These are phyloP conservation scores for Poa annua DNA, from an alignment of 176 grass and related monocot genomes.

Conservation along the genomic window DNA sequence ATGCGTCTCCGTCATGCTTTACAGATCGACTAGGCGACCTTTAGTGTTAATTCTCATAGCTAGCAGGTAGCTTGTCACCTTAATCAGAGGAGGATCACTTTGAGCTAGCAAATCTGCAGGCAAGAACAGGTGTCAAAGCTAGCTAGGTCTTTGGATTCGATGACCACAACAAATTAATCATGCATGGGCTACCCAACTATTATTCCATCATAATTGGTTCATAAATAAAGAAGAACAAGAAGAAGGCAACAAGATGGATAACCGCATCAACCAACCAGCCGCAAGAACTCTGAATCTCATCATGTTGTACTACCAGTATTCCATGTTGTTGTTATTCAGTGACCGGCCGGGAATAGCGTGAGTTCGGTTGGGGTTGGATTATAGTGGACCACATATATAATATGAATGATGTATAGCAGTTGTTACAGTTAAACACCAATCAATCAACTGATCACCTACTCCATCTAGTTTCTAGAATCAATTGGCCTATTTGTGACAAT, in stretches of 20 bases:
- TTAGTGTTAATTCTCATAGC: background rate
- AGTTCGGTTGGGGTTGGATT: background rate
- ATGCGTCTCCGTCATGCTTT: conserved; percentile 5
- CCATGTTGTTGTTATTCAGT: conserved; percentile 8
- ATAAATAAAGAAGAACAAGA: background rate
- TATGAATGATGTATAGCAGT: background rate
- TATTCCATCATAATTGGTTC: background rate
- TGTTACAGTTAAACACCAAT: conserved; percentile 22
- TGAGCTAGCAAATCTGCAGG: background rate
- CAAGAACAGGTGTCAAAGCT: conserved; percentile 21
- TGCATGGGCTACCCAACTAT: background rate
- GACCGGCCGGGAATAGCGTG: background rate
- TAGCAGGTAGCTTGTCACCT: background rate
- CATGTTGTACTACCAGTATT: background rate
- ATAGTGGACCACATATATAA: background rate
- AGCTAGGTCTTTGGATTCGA: background rate
- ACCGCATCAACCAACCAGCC: background rate
- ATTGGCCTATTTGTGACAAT: background rate
- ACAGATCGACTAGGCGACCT: conserved; percentile 4
- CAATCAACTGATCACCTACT: background rate
- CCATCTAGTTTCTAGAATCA: background rate
- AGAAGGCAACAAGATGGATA: background rate
- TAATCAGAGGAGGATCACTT: background rate
- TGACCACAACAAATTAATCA: conserved; percentile 19
- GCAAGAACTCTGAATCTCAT: conserved; percentile 1